Conservation (phyloP, 768 basidiomycete species). For the Melanogaster broomeanus region DNA sequence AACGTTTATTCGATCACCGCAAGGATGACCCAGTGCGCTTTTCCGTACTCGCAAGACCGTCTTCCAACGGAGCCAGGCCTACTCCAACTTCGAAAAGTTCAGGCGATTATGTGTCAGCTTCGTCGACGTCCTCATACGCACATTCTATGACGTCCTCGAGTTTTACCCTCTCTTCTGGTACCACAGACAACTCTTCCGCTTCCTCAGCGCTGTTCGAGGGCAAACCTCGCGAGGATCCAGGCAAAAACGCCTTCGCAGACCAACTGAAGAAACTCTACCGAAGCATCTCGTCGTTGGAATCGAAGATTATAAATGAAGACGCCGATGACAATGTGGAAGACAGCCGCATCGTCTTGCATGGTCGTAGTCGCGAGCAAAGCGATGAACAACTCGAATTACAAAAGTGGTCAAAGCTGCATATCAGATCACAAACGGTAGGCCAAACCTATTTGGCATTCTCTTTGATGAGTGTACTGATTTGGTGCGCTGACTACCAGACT, state of each 20-base stretch:
- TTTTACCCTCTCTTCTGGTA: slow-evolving; percentile 73
- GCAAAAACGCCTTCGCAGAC: slow-evolving; percentile 66
- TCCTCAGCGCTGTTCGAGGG: slow-evolving; percentile 71
- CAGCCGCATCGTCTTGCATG: slow-evolving; percentile 37
- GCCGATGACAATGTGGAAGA: slow-evolving; percentile 52
- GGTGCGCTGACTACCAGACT: slow-evolving; percentile 52
- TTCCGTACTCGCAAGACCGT: slow-evolving; percentile 58
- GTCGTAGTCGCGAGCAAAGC: slow-evolving; percentile 30
- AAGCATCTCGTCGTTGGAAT: slow-evolving; percentile 77
- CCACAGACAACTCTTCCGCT: slow-evolving; percentile 74
- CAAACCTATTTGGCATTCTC: slow-evolving; percentile 4
- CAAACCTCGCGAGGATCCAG: slow-evolving; percentile 50
- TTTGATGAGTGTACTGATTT: not conserved
- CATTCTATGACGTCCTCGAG: slow-evolving; percentile 66
- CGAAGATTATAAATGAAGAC: slow-evolving; percentile 66
- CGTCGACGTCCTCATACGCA: slow-evolving; percentile 74
- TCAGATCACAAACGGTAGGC: slow-evolving; percentile 83
- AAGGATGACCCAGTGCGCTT: slow-evolving; percentile 93
- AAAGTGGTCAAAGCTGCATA: slow-evolving; percentile 71
- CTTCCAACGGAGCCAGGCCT: slow-evolving; percentile 36
- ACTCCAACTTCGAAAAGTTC: slow-evolving; percentile 60
- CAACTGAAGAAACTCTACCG: slow-evolving; percentile 86
- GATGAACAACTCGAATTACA: slow-evolving; percentile 70
- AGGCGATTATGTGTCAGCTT: slow-evolving; percentile 71
- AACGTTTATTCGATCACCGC: slow-evolving; percentile 84